Percentiles rank a stretch among this genome's conserved stretches.
phyloP scores from a whole-genome alignment of 2,329 filamentous ascomycete genomes.

The Alternaria burnsii region DNA sequence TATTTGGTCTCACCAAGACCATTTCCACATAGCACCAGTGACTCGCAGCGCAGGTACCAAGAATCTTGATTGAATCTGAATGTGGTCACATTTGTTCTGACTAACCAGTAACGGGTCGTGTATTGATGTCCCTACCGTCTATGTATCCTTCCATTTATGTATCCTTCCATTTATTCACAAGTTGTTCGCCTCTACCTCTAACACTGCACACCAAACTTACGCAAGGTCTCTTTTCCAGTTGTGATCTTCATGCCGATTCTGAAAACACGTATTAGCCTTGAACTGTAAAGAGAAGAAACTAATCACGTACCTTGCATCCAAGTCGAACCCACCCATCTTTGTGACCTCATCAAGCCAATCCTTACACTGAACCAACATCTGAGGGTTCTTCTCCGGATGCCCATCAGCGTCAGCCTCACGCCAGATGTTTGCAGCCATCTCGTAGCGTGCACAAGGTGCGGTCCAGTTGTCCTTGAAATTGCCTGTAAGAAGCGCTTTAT shows the following conservation, averaged over 20 bases:
- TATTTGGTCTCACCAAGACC: too few relatives aligned
- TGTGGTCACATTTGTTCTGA: not conserved
- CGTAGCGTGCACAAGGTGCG: conserved; percentile 80
- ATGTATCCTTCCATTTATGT: not conserved
- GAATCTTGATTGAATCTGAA: not conserved
- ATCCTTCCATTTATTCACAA: not conserved
- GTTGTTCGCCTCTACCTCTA: not conserved
- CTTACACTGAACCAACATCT: conserved; percentile 68
- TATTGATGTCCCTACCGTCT: not conserved
- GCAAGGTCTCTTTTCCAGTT: conserved; percentile 72
- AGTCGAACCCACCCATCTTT: conserved; percentile 74
- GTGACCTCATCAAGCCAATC: conserved; percentile 72
- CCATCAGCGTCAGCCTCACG: conserved; percentile 62
- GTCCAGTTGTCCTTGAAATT: conserved; percentile 73
- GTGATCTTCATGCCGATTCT: conserved; percentile 75
- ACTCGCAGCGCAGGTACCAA: not conserved
- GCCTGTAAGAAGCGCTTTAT: conserved; percentile 65
- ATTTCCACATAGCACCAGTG: not conserved
- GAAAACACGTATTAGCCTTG: conserved; percentile 11
- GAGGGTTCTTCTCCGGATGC: conserved; percentile 42
- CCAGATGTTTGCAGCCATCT: conserved; percentile 86
- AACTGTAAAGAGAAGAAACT: not conserved
- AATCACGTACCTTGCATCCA: conserved; percentile 69
- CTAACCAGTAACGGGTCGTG: not conserved
- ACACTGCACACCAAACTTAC: conserved; percentile 40